Conservation (phyloP, 257 asterid genomes). For the Hygrophila difformis region DNA sequence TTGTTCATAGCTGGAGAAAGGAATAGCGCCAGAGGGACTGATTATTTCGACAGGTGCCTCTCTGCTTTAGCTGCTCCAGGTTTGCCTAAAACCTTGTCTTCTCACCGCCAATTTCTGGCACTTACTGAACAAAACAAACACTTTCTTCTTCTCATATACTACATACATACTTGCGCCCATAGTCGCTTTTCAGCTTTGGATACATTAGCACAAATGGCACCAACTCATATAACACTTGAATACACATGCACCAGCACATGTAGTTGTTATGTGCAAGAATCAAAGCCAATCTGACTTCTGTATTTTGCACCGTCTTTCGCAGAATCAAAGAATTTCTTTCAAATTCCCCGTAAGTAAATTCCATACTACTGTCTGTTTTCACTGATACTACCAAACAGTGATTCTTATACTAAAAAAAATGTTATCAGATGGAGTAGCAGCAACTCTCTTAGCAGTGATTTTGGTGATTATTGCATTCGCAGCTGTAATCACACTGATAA, state of each 20-base stretch:
- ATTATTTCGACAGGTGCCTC: conserved; percentile 50
- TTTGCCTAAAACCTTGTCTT: conserved; percentile 4
- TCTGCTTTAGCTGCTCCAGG: conserved; percentile 45
- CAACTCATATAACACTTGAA: too few species aligned
- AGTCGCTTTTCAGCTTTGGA: too few species aligned
- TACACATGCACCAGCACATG: background rate
- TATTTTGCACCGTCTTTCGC: conserved; percentile 16
- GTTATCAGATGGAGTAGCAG: conserved; percentile 40
- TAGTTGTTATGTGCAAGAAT: background rate
- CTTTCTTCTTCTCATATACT: too few species aligned
- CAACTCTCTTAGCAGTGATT: conserved; percentile 39
- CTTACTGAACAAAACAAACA: background rate
- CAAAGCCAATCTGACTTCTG: background rate
- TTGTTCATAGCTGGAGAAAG: conserved; percentile 31
- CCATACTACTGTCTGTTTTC: conserved; percentile 18
- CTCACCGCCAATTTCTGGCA: background rate
- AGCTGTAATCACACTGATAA: conserved; percentile 36
- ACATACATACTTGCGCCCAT: too few species aligned
- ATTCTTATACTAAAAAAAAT: background rate
- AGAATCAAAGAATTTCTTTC: conserved; percentile 40
- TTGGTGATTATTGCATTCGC: conserved; percentile 31
- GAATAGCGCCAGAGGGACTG: conserved; percentile 18
- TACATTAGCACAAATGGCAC: too few species aligned
- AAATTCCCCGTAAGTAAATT: conserved; percentile 41
- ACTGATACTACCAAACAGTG: background rate